Conservation (phyloP, 1,284 basidiomycete species). For the Earliella scabrosa region DNA sequence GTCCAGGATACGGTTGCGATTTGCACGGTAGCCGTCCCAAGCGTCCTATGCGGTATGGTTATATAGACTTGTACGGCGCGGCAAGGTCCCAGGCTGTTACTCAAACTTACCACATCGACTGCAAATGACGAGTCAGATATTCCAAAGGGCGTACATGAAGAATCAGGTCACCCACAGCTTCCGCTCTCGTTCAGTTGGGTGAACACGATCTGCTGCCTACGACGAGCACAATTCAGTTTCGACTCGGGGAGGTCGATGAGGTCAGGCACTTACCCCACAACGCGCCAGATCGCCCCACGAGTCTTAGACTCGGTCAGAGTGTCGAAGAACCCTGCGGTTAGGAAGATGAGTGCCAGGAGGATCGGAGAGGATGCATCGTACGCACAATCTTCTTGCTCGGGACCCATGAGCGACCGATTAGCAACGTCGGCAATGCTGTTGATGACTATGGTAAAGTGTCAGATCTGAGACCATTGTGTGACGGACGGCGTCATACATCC, state of each 20-base stretch:
- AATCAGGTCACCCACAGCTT: constrained; percentile 45
- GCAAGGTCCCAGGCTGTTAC: too few relatives aligned
- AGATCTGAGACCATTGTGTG: too few relatives aligned
- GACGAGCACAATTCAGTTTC: too few relatives aligned
- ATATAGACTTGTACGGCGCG: background rate
- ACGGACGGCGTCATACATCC: too few relatives aligned
- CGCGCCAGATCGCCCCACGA: constrained; percentile 60
- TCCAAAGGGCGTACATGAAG: background rate
- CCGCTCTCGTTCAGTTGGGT: constrained; percentile 49
- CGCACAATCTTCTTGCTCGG: constrained; percentile 59
- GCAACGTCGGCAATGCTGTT: constrained; percentile 46
- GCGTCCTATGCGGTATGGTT: constrained; percentile 44
- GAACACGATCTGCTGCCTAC: constrained; percentile 61
- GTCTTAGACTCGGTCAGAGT: constrained; percentile 51
- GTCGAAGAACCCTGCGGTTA: constrained; percentile 63
- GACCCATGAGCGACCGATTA: constrained; percentile 62
- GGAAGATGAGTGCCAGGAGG: background rate
- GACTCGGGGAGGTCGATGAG: background rate
- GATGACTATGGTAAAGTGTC: too few relatives aligned
- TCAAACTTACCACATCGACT: constrained; percentile 34
- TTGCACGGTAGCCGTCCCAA: constrained; percentile 68
- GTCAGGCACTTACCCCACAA: constrained; percentile 51
- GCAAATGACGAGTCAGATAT: background rate
- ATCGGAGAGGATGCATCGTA: background rate
- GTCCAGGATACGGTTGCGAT: constrained; percentile 60